Evolutionary conservation across 768 basidiomycete genomes (phyloP), one percentile per base, ranked within the genome.

Genomic region (Basidioascus undulatus): DNA sequence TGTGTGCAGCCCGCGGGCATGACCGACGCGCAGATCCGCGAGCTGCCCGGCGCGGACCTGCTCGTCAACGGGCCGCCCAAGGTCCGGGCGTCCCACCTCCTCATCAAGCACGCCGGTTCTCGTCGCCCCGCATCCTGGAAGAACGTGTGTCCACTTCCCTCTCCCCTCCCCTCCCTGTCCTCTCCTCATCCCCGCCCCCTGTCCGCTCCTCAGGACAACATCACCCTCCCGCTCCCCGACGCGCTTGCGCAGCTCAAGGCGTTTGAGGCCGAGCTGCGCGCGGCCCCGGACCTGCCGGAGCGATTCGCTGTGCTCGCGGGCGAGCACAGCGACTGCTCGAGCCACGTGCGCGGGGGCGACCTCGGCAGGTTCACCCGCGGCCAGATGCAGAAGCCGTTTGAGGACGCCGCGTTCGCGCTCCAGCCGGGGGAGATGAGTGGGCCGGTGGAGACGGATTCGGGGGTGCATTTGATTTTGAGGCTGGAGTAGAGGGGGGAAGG

Each of bases 381-480:
- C 1, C 76, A 81, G 62, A 98, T 98, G 92, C 92, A 98, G 61
- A 84, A 81, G 60, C 75, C 83, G 27, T 98, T 98, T 53, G 87
- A 94, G 60, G 83, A 87, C 24, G 78, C 81, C 25, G 63, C 80
- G 10, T 87, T 68, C 57, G 68, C 60, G 3, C 64, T 86, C 47
- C 54, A 71, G 36, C 67, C 76, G 18, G 79, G 74, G 7, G 59
- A 78, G 59, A 74, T 86, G 54, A 82, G 79, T 57, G 75, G 5
- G 16, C 3, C 37, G 41, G 70, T 94, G 53, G 71, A 69, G 51
- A 78, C 89, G 35, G 87, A 96, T 49, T 87, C 83, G 49, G 92
- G 92, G 16, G 83, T 94, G 18, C 92, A 98, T 58, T 53, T 96
- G 49, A 78, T 98, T 53, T 61, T 89, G 59, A 69, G 92, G 53